A percentile compares a stretch with the other conserved stretches of the same genome.
Conservation (phyloP, 352 stramenopile genomes). For the Phytophthora chlamydospora region DNA sequence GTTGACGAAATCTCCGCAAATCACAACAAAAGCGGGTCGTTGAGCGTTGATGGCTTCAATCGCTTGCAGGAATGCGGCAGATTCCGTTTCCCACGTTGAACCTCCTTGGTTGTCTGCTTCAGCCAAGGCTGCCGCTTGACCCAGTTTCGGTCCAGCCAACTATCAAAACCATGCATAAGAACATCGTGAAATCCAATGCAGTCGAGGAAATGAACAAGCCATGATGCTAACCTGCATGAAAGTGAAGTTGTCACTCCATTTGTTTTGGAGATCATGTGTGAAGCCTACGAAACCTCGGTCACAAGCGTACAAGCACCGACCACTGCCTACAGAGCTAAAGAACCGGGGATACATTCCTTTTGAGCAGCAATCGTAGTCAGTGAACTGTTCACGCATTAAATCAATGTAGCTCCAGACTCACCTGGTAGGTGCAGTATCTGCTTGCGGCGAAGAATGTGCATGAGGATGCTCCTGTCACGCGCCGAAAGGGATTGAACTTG, state of each 20-base stretch:
- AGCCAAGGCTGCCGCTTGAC: slow-evolving; percentile 29
- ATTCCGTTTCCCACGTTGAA: slow-evolving; percentile 55
- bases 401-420: slow-evolving; percentile 13
- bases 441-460: slow-evolving; percentile 84
- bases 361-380: slow-evolving; percentile 10
- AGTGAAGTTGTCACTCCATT: slow-evolving; percentile 68
- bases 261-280: slow-evolving; percentile 76
- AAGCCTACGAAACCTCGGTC: slow-evolving; percentile 66
- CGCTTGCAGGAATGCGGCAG: slow-evolving; percentile 45
- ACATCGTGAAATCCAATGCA: background rate
- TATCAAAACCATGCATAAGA: slow-evolving; percentile 23
- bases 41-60: slow-evolving; percentile 57
- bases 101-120: slow-evolving; percentile 50
- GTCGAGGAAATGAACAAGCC: background rate
- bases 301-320: slow-evolving; percentile 65
- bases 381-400: background rate
- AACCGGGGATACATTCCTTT: slow-evolving; percentile 78
- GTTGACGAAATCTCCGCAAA: slow-evolving; percentile 71
- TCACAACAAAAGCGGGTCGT: slow-evolving; percentile 64
- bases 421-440: slow-evolving; percentile 70
- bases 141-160: slow-evolving; percentile 61
- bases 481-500: slow-evolving; percentile 44
- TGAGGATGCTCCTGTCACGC: slow-evolving; percentile 51
- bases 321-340: slow-evolving; percentile 50
- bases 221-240: slow-evolving; percentile 64